Percentiles rank a stretch among this genome's conserved stretches.
These are phyloP conservation scores for Erysiphe pulchra DNA, from an alignment of 2,329 filamentous ascomycete species.

Conservation along the genomic window DNA sequence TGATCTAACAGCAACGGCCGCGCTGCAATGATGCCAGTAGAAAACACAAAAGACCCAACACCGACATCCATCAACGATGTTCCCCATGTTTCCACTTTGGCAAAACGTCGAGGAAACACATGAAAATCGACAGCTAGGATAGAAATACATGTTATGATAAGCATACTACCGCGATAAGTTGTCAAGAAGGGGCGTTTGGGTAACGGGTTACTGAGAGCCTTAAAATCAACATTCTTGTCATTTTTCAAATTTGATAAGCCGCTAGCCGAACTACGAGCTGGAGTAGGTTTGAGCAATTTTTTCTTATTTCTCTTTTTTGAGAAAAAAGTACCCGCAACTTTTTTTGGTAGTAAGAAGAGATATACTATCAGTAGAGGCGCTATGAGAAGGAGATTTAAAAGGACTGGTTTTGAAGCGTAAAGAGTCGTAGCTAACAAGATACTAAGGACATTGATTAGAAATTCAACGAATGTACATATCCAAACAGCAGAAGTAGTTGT, in stretches of 20 bases:
- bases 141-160: conserved; percentile 67
- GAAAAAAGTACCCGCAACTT: too few species aligned
- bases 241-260: neutral
- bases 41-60: conserved; percentile 93
- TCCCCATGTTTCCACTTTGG: conserved; percentile 97
- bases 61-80: conserved; percentile 98
- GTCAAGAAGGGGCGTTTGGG: conserved; percentile 83
- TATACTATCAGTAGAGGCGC: conserved; percentile 39
- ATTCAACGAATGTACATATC: conserved; percentile 25
- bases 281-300: too few species aligned
- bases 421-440: conserved; percentile 69
- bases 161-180: conserved; percentile 72
- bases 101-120: conserved; percentile 79
- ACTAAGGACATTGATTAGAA: conserved; percentile 60
- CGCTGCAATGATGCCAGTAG: conserved; percentile 72
- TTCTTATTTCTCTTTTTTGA: too few species aligned
- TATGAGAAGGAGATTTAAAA: conserved; percentile 50
- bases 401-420: conserved; percentile 48
- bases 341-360: conserved; percentile 14
- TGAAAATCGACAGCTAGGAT: conserved; percentile 95
- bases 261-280: too few species aligned
- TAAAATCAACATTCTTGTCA: conserved; percentile 17
- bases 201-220: conserved; percentile 23
- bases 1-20: conserved; percentile 43
- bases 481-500: too few species aligned